Conservation (phyloP, 2,329 filamentous ascomycete genomes). For the Tetracladium maxilliforme region DNA sequence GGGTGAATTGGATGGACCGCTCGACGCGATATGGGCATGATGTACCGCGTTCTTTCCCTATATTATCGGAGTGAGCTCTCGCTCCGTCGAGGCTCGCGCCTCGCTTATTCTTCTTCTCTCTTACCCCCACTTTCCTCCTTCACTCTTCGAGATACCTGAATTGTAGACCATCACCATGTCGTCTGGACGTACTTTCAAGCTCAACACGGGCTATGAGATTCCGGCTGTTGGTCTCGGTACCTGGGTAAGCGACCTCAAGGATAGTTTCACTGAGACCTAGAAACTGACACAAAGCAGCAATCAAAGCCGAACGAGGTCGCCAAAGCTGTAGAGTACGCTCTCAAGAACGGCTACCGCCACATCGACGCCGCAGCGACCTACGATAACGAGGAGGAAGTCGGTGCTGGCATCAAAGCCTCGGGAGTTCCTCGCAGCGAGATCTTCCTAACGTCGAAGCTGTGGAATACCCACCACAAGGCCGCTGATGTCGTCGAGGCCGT, state of each 20-base stretch:
- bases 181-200: constrained; percentile 18
- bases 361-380: constrained; percentile 33
- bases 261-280: constrained; percentile 8
- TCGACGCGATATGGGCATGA: no score
- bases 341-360: constrained; percentile 26
- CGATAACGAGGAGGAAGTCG: constrained; percentile 26
- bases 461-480: constrained; percentile 37
- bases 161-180: constrained; percentile 16
- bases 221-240: constrained; percentile 25
- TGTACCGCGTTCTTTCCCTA: no score
- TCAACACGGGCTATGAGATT: constrained; percentile 24
- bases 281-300: constrained; percentile 3
- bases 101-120: no score
- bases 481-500: constrained; percentile 31
- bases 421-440: constrained; percentile 23
- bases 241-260: constrained; percentile 21
- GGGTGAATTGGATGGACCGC: no score
- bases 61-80: no score
- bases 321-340: constrained; percentile 29
- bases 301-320: constrained; percentile 23
- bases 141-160: no score
- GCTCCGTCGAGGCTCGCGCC: no score
- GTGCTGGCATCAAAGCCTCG: constrained; percentile 22
- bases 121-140: no score
- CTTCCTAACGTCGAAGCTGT: constrained; percentile 43